phyloP scores from a whole-genome alignment of 306 rosid species.

The Rosa persica region DNA sequence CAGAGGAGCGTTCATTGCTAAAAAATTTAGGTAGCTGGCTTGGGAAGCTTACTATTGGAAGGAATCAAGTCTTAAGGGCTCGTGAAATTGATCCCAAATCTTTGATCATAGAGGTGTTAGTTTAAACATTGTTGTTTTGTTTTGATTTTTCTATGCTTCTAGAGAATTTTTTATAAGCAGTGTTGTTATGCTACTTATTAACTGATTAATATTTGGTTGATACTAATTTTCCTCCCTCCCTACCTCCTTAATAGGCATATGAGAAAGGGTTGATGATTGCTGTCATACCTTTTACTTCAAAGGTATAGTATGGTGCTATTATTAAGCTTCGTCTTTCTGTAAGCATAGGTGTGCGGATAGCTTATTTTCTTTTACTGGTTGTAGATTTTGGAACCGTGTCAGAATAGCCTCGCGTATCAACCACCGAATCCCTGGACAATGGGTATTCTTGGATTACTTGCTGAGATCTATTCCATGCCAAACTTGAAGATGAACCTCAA shows the following conservation, averaged over 20 bases:
- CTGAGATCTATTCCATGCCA: conserved; percentile 98
- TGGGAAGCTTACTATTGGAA: conserved; percentile 94
- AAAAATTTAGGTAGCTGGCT: conserved; percentile 99
- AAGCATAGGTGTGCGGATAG: conserved; percentile 7
- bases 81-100: conserved; percentile 98
- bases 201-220: conserved; percentile 12
- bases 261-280: conserved; percentile 99
- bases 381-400: conserved; percentile 94
- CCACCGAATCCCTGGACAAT: conserved; percentile 99
- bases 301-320: conserved; percentile 48
- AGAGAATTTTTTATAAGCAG: not conserved
- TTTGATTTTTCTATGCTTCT: not conserved
- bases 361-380: conserved; percentile 23
- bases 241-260: conserved; percentile 66
- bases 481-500: conserved; percentile 98
- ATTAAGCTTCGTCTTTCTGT: conserved; percentile 14
- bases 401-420: conserved; percentile 88
- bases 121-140: conserved; percentile 11
- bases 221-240: conserved; percentile 14
- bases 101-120: conserved; percentile 84
- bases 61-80: conserved; percentile 92
- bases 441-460: conserved; percentile 99
- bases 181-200: not conserved
- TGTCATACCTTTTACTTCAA: conserved; percentile 96
- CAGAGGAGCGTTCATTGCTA: conserved; percentile 96